Conservation (phyloP, 73 alveolate genomes). For the Paraurostyla sp. region DNA sequence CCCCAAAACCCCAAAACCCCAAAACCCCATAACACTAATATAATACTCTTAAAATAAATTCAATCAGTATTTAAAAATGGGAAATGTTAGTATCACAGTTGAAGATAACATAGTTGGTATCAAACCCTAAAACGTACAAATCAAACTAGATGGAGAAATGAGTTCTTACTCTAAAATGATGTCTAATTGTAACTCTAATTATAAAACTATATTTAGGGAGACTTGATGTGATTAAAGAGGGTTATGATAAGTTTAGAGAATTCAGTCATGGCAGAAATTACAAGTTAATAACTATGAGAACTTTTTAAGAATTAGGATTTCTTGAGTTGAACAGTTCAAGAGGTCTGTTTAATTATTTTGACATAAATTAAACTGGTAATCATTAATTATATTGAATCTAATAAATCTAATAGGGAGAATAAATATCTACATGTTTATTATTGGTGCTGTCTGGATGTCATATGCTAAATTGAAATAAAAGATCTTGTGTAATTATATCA, state of each 20-base stretch:
- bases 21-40: too few relatives aligned
- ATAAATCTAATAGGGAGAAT: not conserved
- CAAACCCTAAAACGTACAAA: not conserved
- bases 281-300: conserved; percentile 21
- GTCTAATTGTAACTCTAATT: not conserved
- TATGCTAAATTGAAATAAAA: conserved; percentile 14
- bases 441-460: conserved; percentile 36
- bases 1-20: too few relatives aligned
- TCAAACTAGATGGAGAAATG: not conserved
- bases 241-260: conserved; percentile 20
- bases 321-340: conserved; percentile 15
- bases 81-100: conserved; percentile 20
- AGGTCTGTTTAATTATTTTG: conserved; percentile 24
- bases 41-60: too few relatives aligned
- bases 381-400: not conserved
- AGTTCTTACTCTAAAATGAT: not conserved
- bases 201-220: not conserved
- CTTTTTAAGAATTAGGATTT: conserved; percentile 30
- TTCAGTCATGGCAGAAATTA: not conserved
- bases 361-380: not conserved
- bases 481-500: not conserved
- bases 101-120: conserved; percentile 10
- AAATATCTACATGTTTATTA: conserved; percentile 25
- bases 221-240: conserved; percentile 5
- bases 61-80: conserved; percentile 8